Percentiles rank a stretch among this genome's conserved stretches.
Evolutionary conservation across 495 filamentous ascomycete species (phyloP).

Genomic region (Neurospora sp.): DNA sequence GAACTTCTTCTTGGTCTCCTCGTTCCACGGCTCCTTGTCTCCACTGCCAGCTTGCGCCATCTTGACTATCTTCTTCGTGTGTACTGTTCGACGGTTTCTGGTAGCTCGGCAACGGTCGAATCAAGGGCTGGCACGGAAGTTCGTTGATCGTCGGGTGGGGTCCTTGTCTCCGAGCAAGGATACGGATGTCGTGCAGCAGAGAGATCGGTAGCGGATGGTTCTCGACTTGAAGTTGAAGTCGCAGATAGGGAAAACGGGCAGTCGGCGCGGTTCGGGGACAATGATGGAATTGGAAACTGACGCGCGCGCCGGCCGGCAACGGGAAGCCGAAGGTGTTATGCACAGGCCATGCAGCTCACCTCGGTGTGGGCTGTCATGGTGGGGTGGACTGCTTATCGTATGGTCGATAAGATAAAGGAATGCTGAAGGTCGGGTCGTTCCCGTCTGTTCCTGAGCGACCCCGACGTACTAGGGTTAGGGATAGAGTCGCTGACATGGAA

Average conservation of each 20-base stretch:
- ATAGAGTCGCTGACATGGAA: neutral
- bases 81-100: neutral
- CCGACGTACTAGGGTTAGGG: neutral
- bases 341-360: neutral
- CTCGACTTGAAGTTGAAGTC: neutral
- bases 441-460: neutral
- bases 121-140: neutral
- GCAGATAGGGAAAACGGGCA: neutral
- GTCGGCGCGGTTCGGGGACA: neutral
- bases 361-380: neutral
- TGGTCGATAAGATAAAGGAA: neutral
- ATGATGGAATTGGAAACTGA: neutral
- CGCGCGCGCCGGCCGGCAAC: neutral
- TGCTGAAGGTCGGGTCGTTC: too few relatives aligned
- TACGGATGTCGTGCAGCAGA: neutral
- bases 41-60: neutral
- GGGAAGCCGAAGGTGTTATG: neutral
- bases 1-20: slow-evolving; percentile 36
- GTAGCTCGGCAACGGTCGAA: neutral
- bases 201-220: neutral
- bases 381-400: neutral
- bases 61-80: neutral
- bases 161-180: neutral
- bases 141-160: neutral
- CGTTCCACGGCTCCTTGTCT: slow-evolving; percentile 25